These are phyloP conservation scores for Mycena filopes DNA, from an alignment of 768 basidiomycete species.

Conservation along the genomic window DNA sequence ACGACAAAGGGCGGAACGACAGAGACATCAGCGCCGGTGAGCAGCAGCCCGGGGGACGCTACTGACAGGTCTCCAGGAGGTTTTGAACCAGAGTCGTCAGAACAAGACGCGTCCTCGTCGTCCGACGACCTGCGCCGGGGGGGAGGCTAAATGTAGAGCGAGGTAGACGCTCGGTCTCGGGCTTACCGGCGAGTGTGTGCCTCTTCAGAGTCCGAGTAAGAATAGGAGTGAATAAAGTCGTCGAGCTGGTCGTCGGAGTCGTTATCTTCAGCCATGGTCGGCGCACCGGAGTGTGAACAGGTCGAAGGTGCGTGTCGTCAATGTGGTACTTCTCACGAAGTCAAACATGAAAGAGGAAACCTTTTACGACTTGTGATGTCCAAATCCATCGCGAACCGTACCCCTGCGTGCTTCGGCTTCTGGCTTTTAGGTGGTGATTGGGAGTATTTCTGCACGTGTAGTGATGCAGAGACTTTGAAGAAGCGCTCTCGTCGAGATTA, in stretches of 20 bases:
- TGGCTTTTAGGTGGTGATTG: constrained; percentile 32
- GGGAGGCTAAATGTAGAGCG: not conserved
- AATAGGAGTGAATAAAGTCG: constrained; percentile 35
- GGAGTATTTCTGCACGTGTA: constrained; percentile 18
- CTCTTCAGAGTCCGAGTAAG: constrained; percentile 25
- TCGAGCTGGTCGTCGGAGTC: constrained; percentile 30
- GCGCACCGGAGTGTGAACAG: constrained; percentile 8
- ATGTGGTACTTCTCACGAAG: constrained; percentile 33
- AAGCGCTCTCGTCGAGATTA: constrained; percentile 11
- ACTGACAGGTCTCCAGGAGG: constrained; percentile 28
- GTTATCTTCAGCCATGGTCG: constrained; percentile 27
- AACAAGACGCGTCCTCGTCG: constrained; percentile 26
- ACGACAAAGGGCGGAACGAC: not conserved
- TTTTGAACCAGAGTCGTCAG: constrained; percentile 27
- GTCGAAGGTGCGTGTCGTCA: constrained; percentile 30
- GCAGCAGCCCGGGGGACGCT: not conserved
- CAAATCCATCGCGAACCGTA: constrained; percentile 30
- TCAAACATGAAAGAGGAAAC: constrained; percentile 27
- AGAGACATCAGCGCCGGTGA: constrained; percentile 5
- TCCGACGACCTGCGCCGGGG: constrained; percentile 21
- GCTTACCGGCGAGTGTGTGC: constrained; percentile 16
- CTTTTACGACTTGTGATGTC: constrained; percentile 34
- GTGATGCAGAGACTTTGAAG: constrained; percentile 9
- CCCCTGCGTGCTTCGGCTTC: constrained; percentile 28
- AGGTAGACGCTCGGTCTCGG: not conserved